phyloP scores from a whole-genome alignment of 2,329 filamentous ascomycete genomes.

The Scorias spongiosa region DNA sequence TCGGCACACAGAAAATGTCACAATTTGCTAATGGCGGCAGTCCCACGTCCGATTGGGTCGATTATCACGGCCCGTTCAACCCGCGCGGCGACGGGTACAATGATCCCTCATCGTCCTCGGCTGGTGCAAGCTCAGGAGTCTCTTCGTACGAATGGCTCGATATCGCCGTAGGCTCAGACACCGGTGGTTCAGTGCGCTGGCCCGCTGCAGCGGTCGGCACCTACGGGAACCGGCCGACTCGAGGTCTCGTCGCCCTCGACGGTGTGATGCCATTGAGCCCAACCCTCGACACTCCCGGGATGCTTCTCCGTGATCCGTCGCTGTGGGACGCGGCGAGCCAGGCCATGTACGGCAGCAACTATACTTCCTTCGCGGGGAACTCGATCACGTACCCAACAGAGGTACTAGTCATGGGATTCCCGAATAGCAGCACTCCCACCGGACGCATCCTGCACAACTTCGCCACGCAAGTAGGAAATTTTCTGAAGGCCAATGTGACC shows the following conservation, averaged over 20 bases:
- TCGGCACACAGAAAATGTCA: slow-evolving; percentile 22
- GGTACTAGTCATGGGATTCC: slow-evolving; percentile 16
- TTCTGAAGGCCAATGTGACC: slow-evolving; percentile 18
- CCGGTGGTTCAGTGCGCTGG: slow-evolving; percentile 4
- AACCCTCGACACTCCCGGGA: slow-evolving; percentile 8
- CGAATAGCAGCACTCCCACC: slow-evolving; percentile 25
- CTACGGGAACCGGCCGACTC: slow-evolving; percentile 8
- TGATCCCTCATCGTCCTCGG: slow-evolving; percentile 18
- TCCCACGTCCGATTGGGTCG: slow-evolving; percentile 9
- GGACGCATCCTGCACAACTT: slow-evolving; percentile 24
- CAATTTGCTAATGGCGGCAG: slow-evolving; percentile 18
- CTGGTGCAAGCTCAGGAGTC: slow-evolving; percentile 19
- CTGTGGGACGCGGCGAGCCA: slow-evolving; percentile 22
- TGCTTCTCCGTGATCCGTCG: slow-evolving; percentile 6
- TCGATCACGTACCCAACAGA: slow-evolving; percentile 26
- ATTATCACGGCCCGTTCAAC: slow-evolving; percentile 21
- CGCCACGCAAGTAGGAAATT: background rate
- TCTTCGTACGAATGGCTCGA: slow-evolving; percentile 28
- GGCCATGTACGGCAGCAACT: slow-evolving; percentile 22
- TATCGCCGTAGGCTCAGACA: slow-evolving; percentile 23
- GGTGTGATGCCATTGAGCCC: slow-evolving; percentile 7
- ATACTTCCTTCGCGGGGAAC: slow-evolving; percentile 23
- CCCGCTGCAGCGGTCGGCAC: slow-evolving; percentile 4
- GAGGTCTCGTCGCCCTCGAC: slow-evolving; percentile 8
- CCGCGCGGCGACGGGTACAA: slow-evolving; percentile 24